A percentile compares a stretch with the other conserved stretches of the same genome.
phyloP scores from a whole-genome alignment of 805 yeast species.

The Cyberlindnera petersonii region DNA sequence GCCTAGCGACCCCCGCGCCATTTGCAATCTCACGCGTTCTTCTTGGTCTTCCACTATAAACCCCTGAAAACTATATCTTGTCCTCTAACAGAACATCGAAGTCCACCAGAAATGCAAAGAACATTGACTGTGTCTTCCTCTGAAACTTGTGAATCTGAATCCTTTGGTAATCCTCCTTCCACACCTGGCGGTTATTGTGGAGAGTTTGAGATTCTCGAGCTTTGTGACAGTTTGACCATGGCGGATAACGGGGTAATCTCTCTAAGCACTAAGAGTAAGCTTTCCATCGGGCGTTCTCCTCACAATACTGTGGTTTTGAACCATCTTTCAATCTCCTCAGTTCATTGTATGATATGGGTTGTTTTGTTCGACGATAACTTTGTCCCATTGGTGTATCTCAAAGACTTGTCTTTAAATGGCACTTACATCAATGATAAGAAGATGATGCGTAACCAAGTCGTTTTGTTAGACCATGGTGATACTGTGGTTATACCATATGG shows the following conservation, averaged over 20 bases:
- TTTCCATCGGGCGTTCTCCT: conserved; percentile 42
- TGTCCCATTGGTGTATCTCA: conserved; percentile 44
- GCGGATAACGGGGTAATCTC: conserved; percentile 8
- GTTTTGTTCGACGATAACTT: conserved; percentile 46
- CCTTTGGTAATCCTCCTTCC: neutral
- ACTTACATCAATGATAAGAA: conserved; percentile 38
- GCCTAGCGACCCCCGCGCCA: too few relatives aligned
- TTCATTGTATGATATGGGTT: conserved; percentile 48
- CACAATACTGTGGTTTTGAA: conserved; percentile 31
- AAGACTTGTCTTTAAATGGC: conserved; percentile 51
- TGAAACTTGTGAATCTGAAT: neutral
- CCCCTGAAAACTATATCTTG: too few relatives aligned
- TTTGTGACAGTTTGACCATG: conserved; percentile 2
- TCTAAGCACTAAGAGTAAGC: conserved; percentile 30
- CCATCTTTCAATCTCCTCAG: conserved; percentile 39
- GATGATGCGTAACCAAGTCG: conserved; percentile 31
- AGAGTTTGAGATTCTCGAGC: conserved; percentile 8
- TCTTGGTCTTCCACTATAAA: too few relatives aligned
- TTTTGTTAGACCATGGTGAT: conserved; percentile 38
- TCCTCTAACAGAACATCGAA: too few relatives aligned
- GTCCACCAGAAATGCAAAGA: too few relatives aligned
- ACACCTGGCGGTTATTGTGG: conserved; percentile 13
- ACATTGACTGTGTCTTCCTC: too few relatives aligned
- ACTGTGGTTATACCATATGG: conserved; percentile 35
- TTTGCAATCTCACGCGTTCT: too few relatives aligned